phyloP scores from a whole-genome alignment of 2,329 filamentous ascomycete genomes.

The Ceratocystis variospora region DNA sequence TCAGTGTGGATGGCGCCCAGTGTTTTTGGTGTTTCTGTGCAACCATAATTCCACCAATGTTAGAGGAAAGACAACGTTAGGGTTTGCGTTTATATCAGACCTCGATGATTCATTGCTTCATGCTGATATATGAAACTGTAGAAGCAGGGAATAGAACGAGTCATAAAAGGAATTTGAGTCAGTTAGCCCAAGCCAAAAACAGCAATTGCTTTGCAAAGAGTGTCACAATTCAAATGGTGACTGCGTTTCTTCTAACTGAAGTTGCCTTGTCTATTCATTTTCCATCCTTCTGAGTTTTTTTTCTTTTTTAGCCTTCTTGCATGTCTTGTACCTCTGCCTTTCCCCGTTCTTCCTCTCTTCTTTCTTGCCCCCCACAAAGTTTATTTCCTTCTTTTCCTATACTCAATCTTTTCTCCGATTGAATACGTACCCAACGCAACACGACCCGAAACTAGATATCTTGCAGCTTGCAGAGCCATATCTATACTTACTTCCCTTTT shows the following conservation, averaged over 20 bases:
- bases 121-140: neutral
- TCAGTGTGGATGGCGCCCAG: neutral
- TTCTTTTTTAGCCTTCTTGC: neutral
- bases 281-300: neutral
- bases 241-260: neutral
- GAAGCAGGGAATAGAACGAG: neutral
- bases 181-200: neutral
- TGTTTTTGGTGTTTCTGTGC: neutral
- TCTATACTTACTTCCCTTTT: slow-evolving; percentile 11
- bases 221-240: neutral
- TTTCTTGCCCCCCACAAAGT: neutral
- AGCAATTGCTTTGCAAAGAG: neutral
- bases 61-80: neutral
- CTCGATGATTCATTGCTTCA: neutral
- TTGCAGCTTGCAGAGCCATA: slow-evolving; percentile 8
- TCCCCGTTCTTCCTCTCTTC: neutral
- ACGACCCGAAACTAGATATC: neutral
- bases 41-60: neutral
- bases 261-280: neutral
- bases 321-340: neutral
- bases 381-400: neutral
- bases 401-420: neutral
- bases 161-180: neutral
- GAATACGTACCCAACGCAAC: neutral
- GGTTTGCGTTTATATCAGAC: neutral